Evolutionary conservation across 768 basidiomycete species (phyloP).

Genomic region (Kwoniella sp.): DNA sequence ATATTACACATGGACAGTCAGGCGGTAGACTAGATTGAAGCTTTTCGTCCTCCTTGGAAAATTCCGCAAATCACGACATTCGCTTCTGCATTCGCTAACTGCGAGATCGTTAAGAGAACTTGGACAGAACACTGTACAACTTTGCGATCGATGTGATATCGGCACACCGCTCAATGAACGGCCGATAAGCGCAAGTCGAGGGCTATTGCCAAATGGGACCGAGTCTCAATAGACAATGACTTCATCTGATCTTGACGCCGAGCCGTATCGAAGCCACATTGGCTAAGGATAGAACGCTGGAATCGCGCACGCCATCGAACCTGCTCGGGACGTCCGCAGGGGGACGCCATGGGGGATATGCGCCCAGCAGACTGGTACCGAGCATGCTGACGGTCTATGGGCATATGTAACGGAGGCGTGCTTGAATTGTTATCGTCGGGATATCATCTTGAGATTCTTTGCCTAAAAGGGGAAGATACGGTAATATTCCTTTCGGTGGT

Average conservation of each 20-base stretch:
- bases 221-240: no score
- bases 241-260: no score
- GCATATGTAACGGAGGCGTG: not conserved
- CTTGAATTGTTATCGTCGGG: not conserved
- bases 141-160: not conserved
- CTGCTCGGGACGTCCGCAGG: not conserved
- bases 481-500: not conserved
- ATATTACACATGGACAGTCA: no score
- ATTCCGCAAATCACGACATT: conserved; percentile 1
- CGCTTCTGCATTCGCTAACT: not conserved
- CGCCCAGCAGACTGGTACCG: no score
- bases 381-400: not conserved
- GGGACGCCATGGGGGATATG: no score
- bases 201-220: not conserved
- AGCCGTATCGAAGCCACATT: no score
- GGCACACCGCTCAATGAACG: not conserved
- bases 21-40: not conserved
- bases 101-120: not conserved
- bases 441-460: not conserved
- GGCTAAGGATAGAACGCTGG: no score
- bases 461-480: not conserved
- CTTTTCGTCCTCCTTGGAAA: not conserved
- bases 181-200: not conserved
- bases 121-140: not conserved
- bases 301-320: not conserved